Evolutionary conservation across 2,329 filamentous ascomycete genomes (phyloP).

Genomic region (Ophiocordyceps camponoti-leonardi): DNA sequence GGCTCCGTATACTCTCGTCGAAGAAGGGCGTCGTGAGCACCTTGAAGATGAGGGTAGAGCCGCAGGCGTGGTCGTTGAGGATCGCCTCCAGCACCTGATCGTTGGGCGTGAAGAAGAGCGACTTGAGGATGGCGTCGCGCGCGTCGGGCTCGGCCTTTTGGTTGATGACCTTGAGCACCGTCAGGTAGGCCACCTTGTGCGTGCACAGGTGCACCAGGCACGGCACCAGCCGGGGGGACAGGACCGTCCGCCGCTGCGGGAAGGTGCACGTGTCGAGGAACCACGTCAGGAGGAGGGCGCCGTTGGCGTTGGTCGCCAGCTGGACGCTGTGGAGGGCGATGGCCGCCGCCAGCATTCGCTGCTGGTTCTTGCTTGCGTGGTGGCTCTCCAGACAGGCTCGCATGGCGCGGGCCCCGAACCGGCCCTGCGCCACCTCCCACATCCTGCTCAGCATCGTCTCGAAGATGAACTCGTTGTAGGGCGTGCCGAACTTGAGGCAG

Average conservation of each 20-base stretch:
- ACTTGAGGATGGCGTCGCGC: constrained; percentile 73
- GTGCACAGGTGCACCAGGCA: constrained; percentile 92
- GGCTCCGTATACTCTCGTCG: constrained; percentile 72
- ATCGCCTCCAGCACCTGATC: constrained; percentile 83
- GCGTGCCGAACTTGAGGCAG: constrained; percentile 77
- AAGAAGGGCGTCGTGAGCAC: constrained; percentile 95
- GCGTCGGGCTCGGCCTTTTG: constrained; percentile 90
- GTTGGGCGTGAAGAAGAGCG: constrained; percentile 79
- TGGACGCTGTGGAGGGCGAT: constrained; percentile 96
- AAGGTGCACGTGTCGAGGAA: constrained; percentile 97
- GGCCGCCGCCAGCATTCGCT: constrained; percentile 80
- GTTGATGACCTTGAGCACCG: constrained; percentile 95
- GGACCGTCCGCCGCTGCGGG: constrained; percentile 73
- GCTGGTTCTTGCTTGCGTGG: constrained; percentile 86
- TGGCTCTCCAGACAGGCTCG: constrained; percentile 92
- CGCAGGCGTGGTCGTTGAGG: constrained; percentile 76
- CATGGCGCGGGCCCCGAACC: constrained; percentile 92
- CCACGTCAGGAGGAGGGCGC: constrained; percentile 87
- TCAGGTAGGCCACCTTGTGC: constrained; percentile 95
- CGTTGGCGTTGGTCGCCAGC: constrained; percentile 89
- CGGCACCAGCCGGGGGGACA: constrained; percentile 81
- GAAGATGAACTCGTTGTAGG: constrained; percentile 93
- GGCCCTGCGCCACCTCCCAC: constrained; percentile 84
- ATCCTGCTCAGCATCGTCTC: constrained; percentile 89
- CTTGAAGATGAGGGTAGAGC: constrained; percentile 95